Conservation (phyloP, 2,329 filamentous ascomycete genomes). For the Elsinoe fawcettii region DNA sequence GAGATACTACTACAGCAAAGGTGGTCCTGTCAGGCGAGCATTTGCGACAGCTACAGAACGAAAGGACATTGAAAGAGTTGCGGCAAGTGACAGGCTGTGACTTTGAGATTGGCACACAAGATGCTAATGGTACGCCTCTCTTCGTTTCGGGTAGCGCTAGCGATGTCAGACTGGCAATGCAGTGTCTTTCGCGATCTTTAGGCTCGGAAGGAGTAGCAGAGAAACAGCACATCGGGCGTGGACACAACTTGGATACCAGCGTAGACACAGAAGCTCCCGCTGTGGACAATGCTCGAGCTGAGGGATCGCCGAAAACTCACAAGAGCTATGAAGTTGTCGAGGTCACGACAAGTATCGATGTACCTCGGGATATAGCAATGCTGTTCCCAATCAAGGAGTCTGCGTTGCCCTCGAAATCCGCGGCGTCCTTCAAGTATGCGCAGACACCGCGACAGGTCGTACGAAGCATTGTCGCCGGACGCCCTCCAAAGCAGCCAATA, state of each 20-base stretch:
- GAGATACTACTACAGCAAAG: neutral
- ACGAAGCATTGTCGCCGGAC: neutral
- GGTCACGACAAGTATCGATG: neutral
- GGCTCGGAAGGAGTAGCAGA: neutral
- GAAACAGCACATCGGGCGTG: neutral
- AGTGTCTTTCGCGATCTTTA: neutral
- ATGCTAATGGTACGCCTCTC: neutral
- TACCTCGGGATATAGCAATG: constrained; percentile 2
- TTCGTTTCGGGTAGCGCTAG: neutral
- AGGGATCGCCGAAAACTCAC: neutral
- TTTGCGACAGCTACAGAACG: neutral
- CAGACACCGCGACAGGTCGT: neutral
- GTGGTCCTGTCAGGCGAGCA: neutral
- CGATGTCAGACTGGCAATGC: neutral
- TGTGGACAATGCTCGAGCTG: neutral
- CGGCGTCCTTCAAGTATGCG: neutral
- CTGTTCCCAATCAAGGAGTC: neutral
- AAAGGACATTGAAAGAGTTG: neutral
- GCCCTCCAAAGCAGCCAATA: neutral
- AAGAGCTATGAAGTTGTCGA: constrained; percentile 2
- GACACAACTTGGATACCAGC: neutral
- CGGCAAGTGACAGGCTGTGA: neutral
- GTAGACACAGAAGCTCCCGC: neutral
- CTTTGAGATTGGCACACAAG: neutral
- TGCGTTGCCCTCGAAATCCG: neutral